Conservation (phyloP, 1,284 basidiomycete genomes). For the Ceratobasidium sp. region DNA sequence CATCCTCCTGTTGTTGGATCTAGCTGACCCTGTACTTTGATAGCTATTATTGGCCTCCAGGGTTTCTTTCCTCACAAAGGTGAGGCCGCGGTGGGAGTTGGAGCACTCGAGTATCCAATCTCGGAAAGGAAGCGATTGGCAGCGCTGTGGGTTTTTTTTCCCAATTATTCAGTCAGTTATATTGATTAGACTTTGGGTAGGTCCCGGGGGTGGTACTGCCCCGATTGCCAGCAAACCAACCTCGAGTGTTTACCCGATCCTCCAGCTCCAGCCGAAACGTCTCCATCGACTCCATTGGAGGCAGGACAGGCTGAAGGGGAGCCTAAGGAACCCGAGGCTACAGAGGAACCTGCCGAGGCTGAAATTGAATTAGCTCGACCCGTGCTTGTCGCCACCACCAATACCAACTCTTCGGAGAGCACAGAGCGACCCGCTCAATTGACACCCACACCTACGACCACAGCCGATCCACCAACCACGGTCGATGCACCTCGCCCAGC, state of each 20-base stretch:
- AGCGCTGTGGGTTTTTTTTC: slow-evolving; percentile 63
- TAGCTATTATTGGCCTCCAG: slow-evolving; percentile 88
- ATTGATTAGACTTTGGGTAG: slow-evolving; percentile 53
- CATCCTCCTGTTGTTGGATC: neutral
- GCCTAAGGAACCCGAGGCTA: neutral
- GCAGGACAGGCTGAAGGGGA: slow-evolving; percentile 2
- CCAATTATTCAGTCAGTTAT: neutral
- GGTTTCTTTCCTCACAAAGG: slow-evolving; percentile 91
- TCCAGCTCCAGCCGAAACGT: slow-evolving; percentile 46
- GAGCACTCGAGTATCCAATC: slow-evolving; percentile 82
- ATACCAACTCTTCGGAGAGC: neutral
- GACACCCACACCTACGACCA: slow-evolving; percentile 16
- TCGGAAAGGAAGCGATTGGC: slow-evolving; percentile 84
- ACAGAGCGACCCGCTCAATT: neutral
- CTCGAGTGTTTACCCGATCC: slow-evolving; percentile 74
- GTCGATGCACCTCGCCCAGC: neutral
- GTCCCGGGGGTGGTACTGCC: slow-evolving; percentile 83
- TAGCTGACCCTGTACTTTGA: slow-evolving; percentile 33
- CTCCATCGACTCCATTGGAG: slow-evolving; percentile 32
- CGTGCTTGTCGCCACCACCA: neutral
- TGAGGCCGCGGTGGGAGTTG: slow-evolving; percentile 88
- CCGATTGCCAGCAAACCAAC: slow-evolving; percentile 74
- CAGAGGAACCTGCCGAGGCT: slow-evolving; percentile 1
- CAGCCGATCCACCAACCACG: neutral
- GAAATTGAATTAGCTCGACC: neutral